Evolutionary conservation across 1,284 basidiomycete genomes (phyloP), one percentile per base, ranked within the genome.

Genomic region (Trichosporon asahii): DNA sequence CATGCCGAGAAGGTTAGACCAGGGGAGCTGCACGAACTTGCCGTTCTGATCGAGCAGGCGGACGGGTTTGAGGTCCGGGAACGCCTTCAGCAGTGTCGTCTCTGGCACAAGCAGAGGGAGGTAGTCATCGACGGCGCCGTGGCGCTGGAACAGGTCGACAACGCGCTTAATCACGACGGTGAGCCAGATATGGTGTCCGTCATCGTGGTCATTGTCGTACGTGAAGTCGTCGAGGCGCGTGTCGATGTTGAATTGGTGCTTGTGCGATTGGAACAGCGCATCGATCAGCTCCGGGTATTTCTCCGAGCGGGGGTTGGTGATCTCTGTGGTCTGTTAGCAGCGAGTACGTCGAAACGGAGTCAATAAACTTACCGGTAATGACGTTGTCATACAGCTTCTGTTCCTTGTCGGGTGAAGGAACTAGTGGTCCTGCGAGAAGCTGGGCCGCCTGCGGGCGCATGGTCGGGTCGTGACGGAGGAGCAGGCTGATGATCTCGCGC

Each of bases 391-490:
- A 80, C 64, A 78, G 77, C 70, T 78, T 75, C 63, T 80, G 75
- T 57, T 76, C 72, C 70, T 77, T 78, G 65, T 80, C 77, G 2
- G 76, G 77, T 14, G 74, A 72, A 0, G 81, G 81, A 23, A 97
- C 83, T 63, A 97, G 81, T 0, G 89, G 86, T 72, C 91, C 94
- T 74, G 92, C 89, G 0, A 93, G 90, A 29, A 97, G 86, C 74
- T 95, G 91, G n/a, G 91, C 80, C 0, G 95, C 94, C 1, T 88
- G 90, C 0, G 94, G 95, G 9, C 95, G 88, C 63, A 88, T 86
- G n/a, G 88, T 86, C 0, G 93, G 91, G 75, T 95, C 90, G 79
- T 97, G 95, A 64, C 91, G 89, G 23, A 98, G 86, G 2, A 98
- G 86, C 87, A 88, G 89, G 0, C 87, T 88, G 67, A 98, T 93